These are phyloP conservation scores for Trichoderma arundinaceum DNA, from an alignment of 2,329 filamentous ascomycete species.

Conservation along the genomic window DNA sequence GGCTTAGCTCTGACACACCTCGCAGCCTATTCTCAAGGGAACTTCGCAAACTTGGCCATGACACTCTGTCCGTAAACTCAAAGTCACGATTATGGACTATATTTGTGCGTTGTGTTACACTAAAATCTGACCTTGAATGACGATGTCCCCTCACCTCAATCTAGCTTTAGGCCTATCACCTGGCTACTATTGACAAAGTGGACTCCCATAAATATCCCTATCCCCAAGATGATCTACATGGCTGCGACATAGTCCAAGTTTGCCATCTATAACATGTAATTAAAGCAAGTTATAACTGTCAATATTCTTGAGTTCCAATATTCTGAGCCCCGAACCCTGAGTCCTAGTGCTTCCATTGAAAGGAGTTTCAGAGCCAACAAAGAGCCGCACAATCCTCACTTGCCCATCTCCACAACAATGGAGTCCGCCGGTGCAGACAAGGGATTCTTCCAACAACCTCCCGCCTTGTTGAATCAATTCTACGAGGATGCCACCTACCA, in stretches of 20 bases:
- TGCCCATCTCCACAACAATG: conserved; percentile 41
- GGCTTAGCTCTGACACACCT: too few species aligned
- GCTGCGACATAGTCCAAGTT: background rate
- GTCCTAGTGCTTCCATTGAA: background rate
- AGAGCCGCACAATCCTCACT: background rate
- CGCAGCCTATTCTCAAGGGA: too few species aligned
- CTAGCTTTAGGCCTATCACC: background rate
- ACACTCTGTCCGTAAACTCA: background rate
- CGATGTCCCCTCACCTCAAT: background rate
- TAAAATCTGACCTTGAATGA: conserved; percentile 8
- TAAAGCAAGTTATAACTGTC: too few species aligned
- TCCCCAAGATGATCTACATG: background rate
- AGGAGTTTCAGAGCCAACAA: background rate
- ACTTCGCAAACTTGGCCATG: too few species aligned
- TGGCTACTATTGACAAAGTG: too few species aligned
- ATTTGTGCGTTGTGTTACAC: background rate
- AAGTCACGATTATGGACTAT: background rate
- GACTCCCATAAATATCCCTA: background rate
- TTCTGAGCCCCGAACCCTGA: too few species aligned
- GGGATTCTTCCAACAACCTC: conserved; percentile 63
- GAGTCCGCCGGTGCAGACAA: conserved; percentile 52
- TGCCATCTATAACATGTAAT: background rate
- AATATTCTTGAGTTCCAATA: too few species aligned
- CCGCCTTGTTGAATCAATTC: conserved; percentile 61
- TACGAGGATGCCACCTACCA: conserved; percentile 59